Conservation (phyloP, 2,329 filamentous ascomycete genomes). For the Fusarium incarnatum region DNA sequence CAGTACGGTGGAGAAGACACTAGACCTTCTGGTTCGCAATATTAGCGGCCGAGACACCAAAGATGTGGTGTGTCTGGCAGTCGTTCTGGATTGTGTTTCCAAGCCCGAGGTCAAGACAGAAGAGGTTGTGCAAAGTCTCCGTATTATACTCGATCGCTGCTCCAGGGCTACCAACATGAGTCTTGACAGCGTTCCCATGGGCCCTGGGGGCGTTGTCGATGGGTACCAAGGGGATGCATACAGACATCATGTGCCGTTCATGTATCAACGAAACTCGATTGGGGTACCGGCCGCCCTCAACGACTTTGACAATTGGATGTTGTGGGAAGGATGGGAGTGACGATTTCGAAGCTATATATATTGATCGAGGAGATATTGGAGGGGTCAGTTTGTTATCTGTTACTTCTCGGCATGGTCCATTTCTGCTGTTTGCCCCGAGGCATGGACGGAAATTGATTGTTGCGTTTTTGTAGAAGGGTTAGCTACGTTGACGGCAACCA, state of each 20-base stretch:
- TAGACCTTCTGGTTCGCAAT: slow-evolving; percentile 59
- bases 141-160: slow-evolving; percentile 58
- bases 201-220: slow-evolving; percentile 24
- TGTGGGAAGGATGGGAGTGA: slow-evolving; percentile 57
- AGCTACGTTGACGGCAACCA: slow-evolving; percentile 26
- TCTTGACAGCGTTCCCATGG: slow-evolving; percentile 51
- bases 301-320: slow-evolving; percentile 52
- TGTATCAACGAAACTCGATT: slow-evolving; percentile 48
- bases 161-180: slow-evolving; percentile 58
- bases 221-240: slow-evolving; percentile 46
- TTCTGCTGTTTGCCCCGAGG: slow-evolving; percentile 22
- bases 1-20: slow-evolving; percentile 59
- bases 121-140: slow-evolving; percentile 56
- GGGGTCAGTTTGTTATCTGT: background rate
- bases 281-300: slow-evolving; percentile 45
- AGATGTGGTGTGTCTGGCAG: slow-evolving; percentile 61
- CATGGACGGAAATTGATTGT: slow-evolving; percentile 1
- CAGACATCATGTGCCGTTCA: slow-evolving; percentile 46
- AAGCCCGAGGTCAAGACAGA: slow-evolving; percentile 56
- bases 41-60: slow-evolving; percentile 63
- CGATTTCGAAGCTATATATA: background rate
- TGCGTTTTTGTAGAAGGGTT: slow-evolving; percentile 32
- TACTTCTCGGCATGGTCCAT: slow-evolving; percentile 5
- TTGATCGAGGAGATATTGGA: background rate
- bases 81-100: slow-evolving; percentile 61